Base-by-base conservation (phyloP, 176 grass and related monocot genomes). In the Cocos nucifera region DNA sequence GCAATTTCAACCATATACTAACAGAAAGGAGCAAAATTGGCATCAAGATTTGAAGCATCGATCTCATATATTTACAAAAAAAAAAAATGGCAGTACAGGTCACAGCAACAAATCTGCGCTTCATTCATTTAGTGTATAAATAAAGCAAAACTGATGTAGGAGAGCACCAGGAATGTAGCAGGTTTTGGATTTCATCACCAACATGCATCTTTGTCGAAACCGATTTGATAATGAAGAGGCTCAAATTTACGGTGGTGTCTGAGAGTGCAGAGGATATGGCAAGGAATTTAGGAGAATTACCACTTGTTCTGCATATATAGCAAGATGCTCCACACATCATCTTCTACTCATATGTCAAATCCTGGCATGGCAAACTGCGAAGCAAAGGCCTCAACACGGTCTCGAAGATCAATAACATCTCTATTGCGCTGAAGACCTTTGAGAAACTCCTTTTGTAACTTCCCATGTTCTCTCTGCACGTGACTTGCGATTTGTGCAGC, bases 301-400 rank as follows among this genome's bases (percentile, higher is more conserved):
- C 35, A 12, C 1, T 30, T 30, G 9, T 44, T 12, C 9, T 44
- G 35, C 2, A 18, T 3, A 17, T 35, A 16, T 3, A 44, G 17
- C 15, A 30, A n/a, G 24, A 4, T 17, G 16, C 5, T 61, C 30
- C 18, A n/a, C 6, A 19, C 29, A 17, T 17, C n/a, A n/a, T n/a
- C 55, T 69, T 20, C 19, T 3, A 73, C 5, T 92, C 70, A 98
- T 18, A 79, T 54, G 70, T 98, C 93, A 73, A 92, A 98, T 53
- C 64, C 88, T 58, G 93, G 88, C 84, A 98, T 83, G 39, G 77
- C 93, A 82, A 92, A 98, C 65, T 78, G 88, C 17, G 73, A 92
- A 24, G 84, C 84, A 70, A 98, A 98, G 50, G 76, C 56, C 50
- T 98, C 93, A 0, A 98, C 84, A 65, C 77, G 73, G 48, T 64